Percentiles rank a stretch among this genome's conserved stretches.
Conservation (phyloP, 441 rosid genomes). For the Corymbia calophylla region DNA sequence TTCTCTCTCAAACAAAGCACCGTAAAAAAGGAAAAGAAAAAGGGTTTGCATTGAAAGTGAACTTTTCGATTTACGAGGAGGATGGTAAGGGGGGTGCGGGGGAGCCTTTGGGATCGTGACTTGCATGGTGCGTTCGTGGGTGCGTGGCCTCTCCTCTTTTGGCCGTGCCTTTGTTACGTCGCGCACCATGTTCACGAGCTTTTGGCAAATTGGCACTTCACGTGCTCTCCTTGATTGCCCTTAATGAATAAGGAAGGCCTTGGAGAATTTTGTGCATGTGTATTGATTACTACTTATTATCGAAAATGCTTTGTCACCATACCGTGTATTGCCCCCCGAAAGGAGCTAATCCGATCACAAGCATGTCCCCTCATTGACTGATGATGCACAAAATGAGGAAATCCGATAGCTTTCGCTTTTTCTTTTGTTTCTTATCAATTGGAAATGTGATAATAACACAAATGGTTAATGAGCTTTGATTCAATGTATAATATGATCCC, state of each 20-base stretch:
- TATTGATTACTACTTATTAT: not conserved
- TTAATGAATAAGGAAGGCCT: not conserved
- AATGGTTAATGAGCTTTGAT: too few relatives aligned
- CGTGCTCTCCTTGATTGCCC: not conserved
- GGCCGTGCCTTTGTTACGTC: not conserved
- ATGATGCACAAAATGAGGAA: not conserved
- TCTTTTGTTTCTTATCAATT: not conserved
- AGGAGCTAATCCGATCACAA: not conserved
- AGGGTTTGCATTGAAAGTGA: not conserved
- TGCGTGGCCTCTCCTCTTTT: not conserved
- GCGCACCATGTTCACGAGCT: not conserved
- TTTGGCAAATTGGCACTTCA: not conserved
- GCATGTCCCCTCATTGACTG: not conserved
- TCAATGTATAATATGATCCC: too few relatives aligned
- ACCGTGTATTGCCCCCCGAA: not conserved
- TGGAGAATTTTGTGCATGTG: not conserved
- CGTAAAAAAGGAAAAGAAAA: not conserved
- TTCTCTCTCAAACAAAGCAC: not conserved
- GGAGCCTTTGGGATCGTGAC: not conserved
- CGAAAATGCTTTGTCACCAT: not conserved
- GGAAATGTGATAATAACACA: not conserved
- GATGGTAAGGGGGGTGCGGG: not conserved
- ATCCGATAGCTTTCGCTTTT: not conserved
- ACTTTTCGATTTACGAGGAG: not conserved
- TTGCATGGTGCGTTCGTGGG: not conserved